Conservation (phyloP, 441 rosid genomes). For the Pelargonium australe region DNA sequence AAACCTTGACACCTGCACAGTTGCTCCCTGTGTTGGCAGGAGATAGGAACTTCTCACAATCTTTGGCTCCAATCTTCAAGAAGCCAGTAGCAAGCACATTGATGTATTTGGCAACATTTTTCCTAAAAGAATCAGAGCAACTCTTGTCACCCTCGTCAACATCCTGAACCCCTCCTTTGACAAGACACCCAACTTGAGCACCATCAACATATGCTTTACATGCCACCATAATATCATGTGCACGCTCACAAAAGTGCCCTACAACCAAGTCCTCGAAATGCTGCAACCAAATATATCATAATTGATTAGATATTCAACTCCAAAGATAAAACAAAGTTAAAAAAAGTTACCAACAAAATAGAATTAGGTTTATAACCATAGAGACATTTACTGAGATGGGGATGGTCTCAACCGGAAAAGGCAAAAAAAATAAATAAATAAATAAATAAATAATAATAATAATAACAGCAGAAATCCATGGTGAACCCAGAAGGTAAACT, state of each 20-base stretch:
- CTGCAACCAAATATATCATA: constrained; percentile 34
- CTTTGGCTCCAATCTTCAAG: constrained; percentile 44
- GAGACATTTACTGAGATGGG: no score
- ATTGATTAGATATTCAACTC: background rate
- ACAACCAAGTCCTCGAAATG: constrained; percentile 64
- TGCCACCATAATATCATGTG: constrained; percentile 57
- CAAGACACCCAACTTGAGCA: constrained; percentile 56
- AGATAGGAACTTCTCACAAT: constrained; percentile 35
- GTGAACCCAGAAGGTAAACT: no score
- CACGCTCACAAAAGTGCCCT: constrained; percentile 66
- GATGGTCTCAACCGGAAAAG: no score
- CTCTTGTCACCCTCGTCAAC: constrained; percentile 40
- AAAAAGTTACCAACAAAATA: no score
- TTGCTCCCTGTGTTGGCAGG: constrained; percentile 5
- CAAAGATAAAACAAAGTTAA: background rate
- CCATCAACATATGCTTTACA: constrained; percentile 71
- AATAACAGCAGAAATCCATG: no score
- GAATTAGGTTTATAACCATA: no score
- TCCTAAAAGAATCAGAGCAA: constrained; percentile 45
- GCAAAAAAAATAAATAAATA: no score
- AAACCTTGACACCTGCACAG: no score
- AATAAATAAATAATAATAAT: no score
- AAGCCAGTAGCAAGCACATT: constrained; percentile 46
- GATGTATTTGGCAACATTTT: constrained; percentile 33
- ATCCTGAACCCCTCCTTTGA: constrained; percentile 49